Conservation (phyloP, 2,329 filamentous ascomycete genomes). For the Dothidotthia symphoricarpi region DNA sequence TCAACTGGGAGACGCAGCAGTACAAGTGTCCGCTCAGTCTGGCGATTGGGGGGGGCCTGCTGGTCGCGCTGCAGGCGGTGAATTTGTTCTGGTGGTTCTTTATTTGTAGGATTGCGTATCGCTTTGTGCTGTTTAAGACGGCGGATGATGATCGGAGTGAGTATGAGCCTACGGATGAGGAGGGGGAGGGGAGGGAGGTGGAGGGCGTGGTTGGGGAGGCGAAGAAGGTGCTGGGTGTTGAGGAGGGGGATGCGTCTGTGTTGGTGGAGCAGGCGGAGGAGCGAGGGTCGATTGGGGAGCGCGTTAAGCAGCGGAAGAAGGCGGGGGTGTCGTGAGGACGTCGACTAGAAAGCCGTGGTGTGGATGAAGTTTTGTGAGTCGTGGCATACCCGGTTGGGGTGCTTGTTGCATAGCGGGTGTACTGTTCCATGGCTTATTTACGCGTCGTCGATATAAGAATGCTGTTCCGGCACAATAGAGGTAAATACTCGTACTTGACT, state of each 20-base stretch:
- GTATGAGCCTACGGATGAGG: slow-evolving; percentile 55
- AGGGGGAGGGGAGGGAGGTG: slow-evolving; percentile 32
- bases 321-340: slow-evolving; percentile 1
- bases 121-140: slow-evolving; percentile 62
- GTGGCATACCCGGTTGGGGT: too few species aligned
- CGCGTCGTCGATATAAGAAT: too few species aligned
- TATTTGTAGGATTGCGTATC: slow-evolving; percentile 71
- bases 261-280: too few species aligned
- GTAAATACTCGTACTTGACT: too few species aligned
- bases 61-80: slow-evolving; percentile 67
- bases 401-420: too few species aligned
- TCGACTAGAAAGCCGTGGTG: too few species aligned
- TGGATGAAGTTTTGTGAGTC: too few species aligned
- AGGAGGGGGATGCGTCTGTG: background rate
- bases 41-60: slow-evolving; percentile 63
- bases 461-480: too few species aligned
- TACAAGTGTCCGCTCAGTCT: slow-evolving; percentile 74
- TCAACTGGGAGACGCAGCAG: slow-evolving; percentile 73
- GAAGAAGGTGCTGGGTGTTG: background rate
- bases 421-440: too few species aligned
- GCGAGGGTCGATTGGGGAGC: slow-evolving; percentile 11
- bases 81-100: slow-evolving; percentile 82
- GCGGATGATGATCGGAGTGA: slow-evolving; percentile 72
- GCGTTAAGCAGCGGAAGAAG: slow-evolving; percentile 17
- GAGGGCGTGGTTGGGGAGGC: background rate